Percentiles rank a stretch among this genome's conserved stretches.
These are phyloP conservation scores for Skeletonema grethae DNA, from an alignment of 108 stramenopile genomes.

Conservation along the genomic window DNA sequence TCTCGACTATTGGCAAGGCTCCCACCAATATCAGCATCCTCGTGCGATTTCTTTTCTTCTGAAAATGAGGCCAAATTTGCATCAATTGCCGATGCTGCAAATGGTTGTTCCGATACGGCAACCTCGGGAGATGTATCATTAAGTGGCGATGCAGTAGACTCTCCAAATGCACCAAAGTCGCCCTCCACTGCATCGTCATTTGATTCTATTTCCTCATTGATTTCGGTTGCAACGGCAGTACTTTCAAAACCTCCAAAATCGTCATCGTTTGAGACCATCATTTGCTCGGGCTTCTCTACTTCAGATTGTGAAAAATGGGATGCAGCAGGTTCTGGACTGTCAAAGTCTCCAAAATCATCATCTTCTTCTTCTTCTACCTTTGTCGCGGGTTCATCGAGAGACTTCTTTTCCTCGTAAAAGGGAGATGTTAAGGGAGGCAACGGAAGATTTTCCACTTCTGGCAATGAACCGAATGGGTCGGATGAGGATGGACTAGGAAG, in stretches of 20 bases:
- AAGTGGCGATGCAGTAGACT: neutral
- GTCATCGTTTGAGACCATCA: neutral
- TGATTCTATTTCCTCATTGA: neutral
- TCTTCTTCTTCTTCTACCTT: neutral
- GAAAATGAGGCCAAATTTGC: neutral
- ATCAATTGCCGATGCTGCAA: neutral
- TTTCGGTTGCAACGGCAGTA: neutral
- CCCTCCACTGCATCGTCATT: neutral
- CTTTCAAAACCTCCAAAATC: neutral
- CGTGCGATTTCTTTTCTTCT: neutral
- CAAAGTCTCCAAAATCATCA: slow-evolving; percentile 4
- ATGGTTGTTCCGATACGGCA: neutral
- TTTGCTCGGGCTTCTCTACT: neutral
- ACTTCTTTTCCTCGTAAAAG: neutral
- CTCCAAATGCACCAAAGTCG: neutral
- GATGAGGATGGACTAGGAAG: slow-evolving; percentile 3
- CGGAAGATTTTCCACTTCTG: slow-evolving; percentile 6
- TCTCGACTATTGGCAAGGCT: neutral
- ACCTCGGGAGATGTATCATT: neutral
- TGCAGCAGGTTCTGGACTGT: neutral
- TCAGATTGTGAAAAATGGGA: neutral
- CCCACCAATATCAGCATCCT: neutral
- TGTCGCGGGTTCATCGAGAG: neutral
- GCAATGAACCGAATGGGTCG: slow-evolving; percentile 20
- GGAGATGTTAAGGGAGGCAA: neutral